Evolutionary conservation across 768 basidiomycete genomes (phyloP), one percentile per base, ranked within the genome.

Genomic region (Strobilomyces confusus): DNA sequence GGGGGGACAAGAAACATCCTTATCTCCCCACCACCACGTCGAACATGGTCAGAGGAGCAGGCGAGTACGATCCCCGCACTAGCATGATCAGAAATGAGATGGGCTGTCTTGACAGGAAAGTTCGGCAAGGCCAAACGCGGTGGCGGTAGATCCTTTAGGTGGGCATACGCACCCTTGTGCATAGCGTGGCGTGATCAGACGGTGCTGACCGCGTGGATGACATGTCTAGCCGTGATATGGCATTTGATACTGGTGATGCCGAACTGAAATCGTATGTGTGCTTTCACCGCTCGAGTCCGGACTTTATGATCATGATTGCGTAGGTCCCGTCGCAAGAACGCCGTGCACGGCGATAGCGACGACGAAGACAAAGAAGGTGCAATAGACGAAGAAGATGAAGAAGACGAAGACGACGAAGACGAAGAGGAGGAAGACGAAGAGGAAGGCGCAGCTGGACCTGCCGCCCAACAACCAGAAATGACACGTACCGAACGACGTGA

Each of bases 71-170:
- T 19, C 9, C 19, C 5, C 7, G 0, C 3, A 5, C 3, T 0
- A 25, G 9, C 23, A 22, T 23, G 34, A 48, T 37, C 41, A 22
- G 32, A 9, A 37, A 12, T 37, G 30, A 42, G 25, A 22, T 23
- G 9, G 13, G 4, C 9, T 32, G 15, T 34, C 3, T 12, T 42
- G 3, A 7, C 60, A 84, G 89, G 91, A 56, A 90, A 87, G 71
- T 91, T 81, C 75, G 92, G 92, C 75, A 93, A 93, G 79, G 77
- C 83, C 59, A 89, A 86, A 66, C 89, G 92, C 48, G 92, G 92
- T 60, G 92, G 92, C 34, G 92, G 92, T 48, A 81, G 92, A 56
- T 84, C 75, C 67, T 95, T 94, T 71, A 89, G 89, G 83, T 87
- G 63, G 47, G 66, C 50, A 13, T 29, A 37, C 15, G 13, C 17